A percentile compares a stretch with the other conserved stretches of the same genome.
Conservation (phyloP, 2,329 filamentous ascomycete species). For the Aspergillus texensis region DNA sequence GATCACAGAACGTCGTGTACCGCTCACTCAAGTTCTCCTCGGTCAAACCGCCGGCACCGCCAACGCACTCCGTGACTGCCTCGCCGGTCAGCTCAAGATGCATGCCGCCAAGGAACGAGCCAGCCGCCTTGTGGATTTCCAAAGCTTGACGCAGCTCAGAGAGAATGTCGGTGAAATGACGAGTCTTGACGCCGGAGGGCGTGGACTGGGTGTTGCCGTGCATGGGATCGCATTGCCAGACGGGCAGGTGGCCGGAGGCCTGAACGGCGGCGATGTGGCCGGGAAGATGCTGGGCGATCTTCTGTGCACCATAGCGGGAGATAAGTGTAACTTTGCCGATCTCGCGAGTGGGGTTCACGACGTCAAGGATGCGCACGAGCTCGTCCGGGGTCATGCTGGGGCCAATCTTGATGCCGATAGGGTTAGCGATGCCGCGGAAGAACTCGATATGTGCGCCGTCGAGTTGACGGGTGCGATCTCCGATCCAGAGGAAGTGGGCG, state of each 20-base stretch:
- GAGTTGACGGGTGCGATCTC: slow-evolving; percentile 90
- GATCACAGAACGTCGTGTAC: slow-evolving; percentile 96
- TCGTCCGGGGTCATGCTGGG: slow-evolving; percentile 79
- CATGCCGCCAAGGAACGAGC: slow-evolving; percentile 87
- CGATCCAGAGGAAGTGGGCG: slow-evolving; percentile 97
- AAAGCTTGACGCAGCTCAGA: slow-evolving; percentile 82
- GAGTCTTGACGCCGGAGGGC: slow-evolving; percentile 81
- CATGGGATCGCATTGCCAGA: slow-evolving; percentile 99
- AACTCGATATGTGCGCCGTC: slow-evolving; percentile 95
- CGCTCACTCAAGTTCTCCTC: slow-evolving; percentile 88
- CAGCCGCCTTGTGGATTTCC: slow-evolving; percentile 78
- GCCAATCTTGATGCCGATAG: slow-evolving; percentile 94
- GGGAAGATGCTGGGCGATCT: slow-evolving; percentile 75
- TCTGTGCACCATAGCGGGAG: slow-evolving; percentile 84
- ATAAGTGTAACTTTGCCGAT: slow-evolving; percentile 94
- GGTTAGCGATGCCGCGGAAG: slow-evolving; percentile 94
- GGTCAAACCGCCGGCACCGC: slow-evolving; percentile 81
- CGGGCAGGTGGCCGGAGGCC: slow-evolving; percentile 72
- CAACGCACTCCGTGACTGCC: slow-evolving; percentile 92
- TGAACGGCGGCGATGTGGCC: slow-evolving; percentile 88
- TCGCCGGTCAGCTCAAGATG: slow-evolving; percentile 96
- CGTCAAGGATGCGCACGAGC: slow-evolving; percentile 76
- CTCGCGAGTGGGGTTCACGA: slow-evolving; percentile 80
- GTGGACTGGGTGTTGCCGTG: slow-evolving; percentile 77
- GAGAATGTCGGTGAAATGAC: slow-evolving; percentile 88